Conservation (phyloP, 2,329 filamentous ascomycete species). For the Ilyonectria mors-panacis region DNA sequence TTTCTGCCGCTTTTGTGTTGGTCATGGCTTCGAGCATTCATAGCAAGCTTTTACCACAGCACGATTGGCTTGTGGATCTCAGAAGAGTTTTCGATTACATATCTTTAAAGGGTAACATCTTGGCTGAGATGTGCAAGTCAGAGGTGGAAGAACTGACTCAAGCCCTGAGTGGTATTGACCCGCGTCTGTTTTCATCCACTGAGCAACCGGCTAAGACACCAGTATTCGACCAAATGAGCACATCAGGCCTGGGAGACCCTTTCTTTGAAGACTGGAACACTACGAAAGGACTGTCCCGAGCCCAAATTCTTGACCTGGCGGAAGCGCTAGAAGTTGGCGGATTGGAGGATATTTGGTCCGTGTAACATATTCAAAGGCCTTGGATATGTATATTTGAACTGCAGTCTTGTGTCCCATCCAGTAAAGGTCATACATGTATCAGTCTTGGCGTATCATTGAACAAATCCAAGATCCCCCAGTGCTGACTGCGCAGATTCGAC, state of each 20-base stretch:
- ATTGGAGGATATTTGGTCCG: constrained; percentile 2
- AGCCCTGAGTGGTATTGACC: not conserved
- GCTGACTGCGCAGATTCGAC: constrained; percentile 52
- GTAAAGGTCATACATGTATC: not conserved
- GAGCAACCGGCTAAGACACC: not conserved
- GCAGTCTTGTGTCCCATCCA: not conserved
- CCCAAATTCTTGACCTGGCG: not conserved
- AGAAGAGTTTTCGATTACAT: constrained; percentile 19
- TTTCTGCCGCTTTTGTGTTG: constrained; percentile 27
- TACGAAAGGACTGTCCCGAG: not conserved
- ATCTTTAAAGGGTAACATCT: constrained; percentile 12
- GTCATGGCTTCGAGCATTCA: constrained; percentile 23
- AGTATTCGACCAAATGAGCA: not conserved
- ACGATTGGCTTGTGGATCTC: constrained; percentile 16
- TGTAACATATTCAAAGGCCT: not conserved
- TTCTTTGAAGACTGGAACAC: constrained; percentile 7
- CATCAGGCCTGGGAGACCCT: not conserved
- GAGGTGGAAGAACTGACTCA: constrained; percentile 25
- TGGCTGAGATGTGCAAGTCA: constrained; percentile 16
- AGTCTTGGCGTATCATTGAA: constrained; percentile 46
- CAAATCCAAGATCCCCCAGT: constrained; percentile 53
- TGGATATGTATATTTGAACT: too few species aligned
- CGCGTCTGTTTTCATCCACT: not conserved
- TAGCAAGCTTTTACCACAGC: constrained; percentile 6
- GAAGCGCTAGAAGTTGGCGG: not conserved